These are phyloP conservation scores for Penicillium digitatum DNA, from an alignment of 2,329 filamentous ascomycete species.

Conservation along the genomic window DNA sequence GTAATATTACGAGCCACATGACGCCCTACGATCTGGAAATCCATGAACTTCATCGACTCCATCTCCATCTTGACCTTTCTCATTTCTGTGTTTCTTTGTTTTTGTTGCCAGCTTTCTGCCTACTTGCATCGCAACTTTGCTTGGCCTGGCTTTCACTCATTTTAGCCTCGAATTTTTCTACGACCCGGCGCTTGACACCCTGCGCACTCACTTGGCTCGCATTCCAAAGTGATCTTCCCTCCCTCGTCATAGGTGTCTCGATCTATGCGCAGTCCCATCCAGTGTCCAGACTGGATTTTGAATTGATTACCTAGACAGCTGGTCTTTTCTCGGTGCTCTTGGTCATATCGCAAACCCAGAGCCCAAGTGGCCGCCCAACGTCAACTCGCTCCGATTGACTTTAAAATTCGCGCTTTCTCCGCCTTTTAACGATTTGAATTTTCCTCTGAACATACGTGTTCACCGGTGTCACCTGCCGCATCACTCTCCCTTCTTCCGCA, in stretches of 20 bases:
- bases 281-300: background rate
- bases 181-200: slow-evolving; percentile 22
- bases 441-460: background rate
- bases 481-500: background rate
- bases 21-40: slow-evolving; percentile 19
- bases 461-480: background rate
- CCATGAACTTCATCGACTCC: slow-evolving; percentile 14
- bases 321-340: slow-evolving; percentile 4
- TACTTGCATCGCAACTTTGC: background rate
- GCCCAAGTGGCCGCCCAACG: background rate
- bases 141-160: slow-evolving; percentile 1
- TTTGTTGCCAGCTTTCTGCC: background rate
- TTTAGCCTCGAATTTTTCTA: background rate
- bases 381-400: slow-evolving; percentile 1
- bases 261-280: slow-evolving; percentile 7
- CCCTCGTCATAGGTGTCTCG: slow-evolving; percentile 2
- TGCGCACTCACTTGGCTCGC: slow-evolving; percentile 12
- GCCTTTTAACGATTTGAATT: background rate
- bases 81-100: slow-evolving; percentile 5
- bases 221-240: slow-evolving; percentile 14
- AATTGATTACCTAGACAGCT: background rate
- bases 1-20: slow-evolving; percentile 28
- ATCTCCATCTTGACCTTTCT: slow-evolving; percentile 1
- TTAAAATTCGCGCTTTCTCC: background rate
- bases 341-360: background rate